phyloP scores from a whole-genome alignment of 192 early-diverging fungal genomes.

The Funneliformis geosporum region DNA sequence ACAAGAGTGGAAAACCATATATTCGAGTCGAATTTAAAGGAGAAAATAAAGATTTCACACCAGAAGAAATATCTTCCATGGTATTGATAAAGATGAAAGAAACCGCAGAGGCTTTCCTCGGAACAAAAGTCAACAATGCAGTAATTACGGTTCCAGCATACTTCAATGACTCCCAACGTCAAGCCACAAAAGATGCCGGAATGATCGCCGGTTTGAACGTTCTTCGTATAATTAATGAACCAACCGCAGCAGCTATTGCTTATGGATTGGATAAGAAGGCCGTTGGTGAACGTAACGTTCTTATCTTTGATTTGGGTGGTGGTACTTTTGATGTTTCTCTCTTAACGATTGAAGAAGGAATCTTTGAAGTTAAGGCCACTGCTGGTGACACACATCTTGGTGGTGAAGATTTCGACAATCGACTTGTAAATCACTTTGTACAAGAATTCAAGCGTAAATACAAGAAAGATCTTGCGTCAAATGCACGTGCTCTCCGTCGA shows the following conservation, averaged over 20 bases:
- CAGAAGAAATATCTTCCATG: conserved; percentile 98
- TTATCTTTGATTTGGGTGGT: conserved; percentile 45
- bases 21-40: conserved; percentile 96
- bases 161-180: conserved; percentile 80
- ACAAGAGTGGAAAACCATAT: conserved; percentile 85
- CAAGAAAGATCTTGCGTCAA: conserved; percentile 90
- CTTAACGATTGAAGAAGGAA: conserved; percentile 62
- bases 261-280: conserved; percentile 82
- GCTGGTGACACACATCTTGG: conserved; percentile 95
- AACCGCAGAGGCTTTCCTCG: conserved; percentile 67
- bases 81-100: conserved; percentile 83
- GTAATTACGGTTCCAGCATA: conserved; percentile 96
- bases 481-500: conserved; percentile 92
- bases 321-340: conserved; percentile 98
- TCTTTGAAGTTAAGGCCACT: conserved; percentile 86
- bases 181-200: conserved; percentile 69
- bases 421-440: conserved; percentile 65
- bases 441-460: conserved; percentile 98
- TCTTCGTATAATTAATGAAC: conserved; percentile 97
- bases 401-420: not conserved
- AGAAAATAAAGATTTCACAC: conserved; percentile 94
- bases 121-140: conserved; percentile 76
- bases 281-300: conserved; percentile 81
- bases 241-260: conserved; percentile 95
- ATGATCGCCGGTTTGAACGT: conserved; percentile 90